Evolutionary conservation across 2,329 filamentous ascomycete species (phyloP), one percentile per base, ranked within the genome.

Genomic region (Amphichorda felina): DNA sequence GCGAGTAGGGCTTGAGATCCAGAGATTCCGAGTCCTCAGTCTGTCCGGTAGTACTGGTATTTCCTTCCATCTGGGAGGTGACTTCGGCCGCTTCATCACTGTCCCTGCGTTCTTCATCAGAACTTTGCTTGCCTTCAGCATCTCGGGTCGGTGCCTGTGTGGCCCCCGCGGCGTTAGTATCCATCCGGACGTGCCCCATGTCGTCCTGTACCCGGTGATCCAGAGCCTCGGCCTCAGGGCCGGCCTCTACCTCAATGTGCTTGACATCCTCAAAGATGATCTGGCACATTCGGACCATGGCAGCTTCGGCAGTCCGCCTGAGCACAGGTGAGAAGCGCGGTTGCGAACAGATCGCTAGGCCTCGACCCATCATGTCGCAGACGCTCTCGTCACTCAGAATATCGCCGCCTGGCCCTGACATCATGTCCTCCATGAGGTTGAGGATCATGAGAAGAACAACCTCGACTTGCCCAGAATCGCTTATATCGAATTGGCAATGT

Each of bases 361-460:
- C 91, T 2, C 87, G 89, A 55, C 94, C 91, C 89, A 98, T 96
- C 87, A 98, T 96, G 55, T 95, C 87, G 54, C 93, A 98, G 9
- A 98, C 87, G 52, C 89, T 96, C 61, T 96, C 89, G 50, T 98
- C 91, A 39, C 89, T 93, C n/a, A 98, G 66, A 9, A 96, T 75
- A 45, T 93, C 82, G 26, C 91, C 91, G 21, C 89, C 87, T 0
- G 88, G 85, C 1, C 91, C 85, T 13, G 88, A 93, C 49, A 98
- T 80, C 82, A 98, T 95, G 50, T 87, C 84, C 59, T 98, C 91
- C 91, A 98, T 98, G 32, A 98, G 71, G 53, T 94, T 91, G 40
- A 98, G 60, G 48, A 98, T 96, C 61, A 93, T 82, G 38, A 96
- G 66, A 37, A 96, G 70, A 11, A 98, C 93, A 36, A 96, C 87